phyloP scores from a whole-genome alignment of 345 rosid genomes.

The Arabidopsis thaliana region TAIR10.1 NC_003071.7:14913001-14913500 shows the following conservation, averaged over 20 bases:
- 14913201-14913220: conserved; percentile 67
- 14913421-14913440: conserved; percentile 85
- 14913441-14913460: conserved; percentile 57
- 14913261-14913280: conserved; percentile 79
- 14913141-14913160: background rate
- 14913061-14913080: conserved; percentile 11
- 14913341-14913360: conserved; percentile 49
- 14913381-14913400: conserved; percentile 38
- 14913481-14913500: conserved; percentile 87
- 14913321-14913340: conserved; percentile 85
- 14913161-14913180: conserved; percentile 66
- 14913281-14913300: conserved; percentile 73
- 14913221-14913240: conserved; percentile 71
- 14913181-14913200: conserved; percentile 92
- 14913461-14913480: conserved; percentile 45
- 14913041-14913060: background rate
- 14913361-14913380: conserved; percentile 56
- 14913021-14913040: background rate
- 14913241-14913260: conserved; percentile 94
- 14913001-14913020: conserved; percentile 56
- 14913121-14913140: background rate
- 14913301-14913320: conserved; percentile 81
- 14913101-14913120: conserved; percentile 8
- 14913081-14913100: conserved; percentile 17
- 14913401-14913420: conserved; percentile 67